A percentile compares a stretch with the other conserved stretches of the same genome.
Conservation (phyloP, 169 alveolate genomes). For the Toxoplasma gondii region DNA sequence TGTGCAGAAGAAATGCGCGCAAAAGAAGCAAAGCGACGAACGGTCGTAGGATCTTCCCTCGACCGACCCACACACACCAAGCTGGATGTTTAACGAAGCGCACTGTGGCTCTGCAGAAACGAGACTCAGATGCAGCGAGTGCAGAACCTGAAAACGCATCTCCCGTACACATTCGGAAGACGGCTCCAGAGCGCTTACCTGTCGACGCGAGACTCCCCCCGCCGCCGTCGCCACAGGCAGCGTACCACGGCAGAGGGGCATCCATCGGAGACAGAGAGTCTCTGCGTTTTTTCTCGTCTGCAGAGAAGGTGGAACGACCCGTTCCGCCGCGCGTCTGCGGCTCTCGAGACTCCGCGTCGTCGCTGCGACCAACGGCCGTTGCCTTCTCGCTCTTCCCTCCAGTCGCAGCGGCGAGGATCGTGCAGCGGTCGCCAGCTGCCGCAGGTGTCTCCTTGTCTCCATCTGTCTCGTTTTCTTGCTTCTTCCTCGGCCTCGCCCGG, state of each 20-base stretch:
- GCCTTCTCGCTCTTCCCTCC: background rate
- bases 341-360: background rate
- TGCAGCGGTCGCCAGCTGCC: no score
- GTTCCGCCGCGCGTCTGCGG: background rate
- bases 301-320: background rate
- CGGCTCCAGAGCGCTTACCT: no score
- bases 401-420: background rate
- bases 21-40: no score
- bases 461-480: background rate
- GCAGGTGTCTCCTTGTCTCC: background rate
- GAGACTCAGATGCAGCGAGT: no score
- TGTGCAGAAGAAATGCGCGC: no score
- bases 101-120: no score
- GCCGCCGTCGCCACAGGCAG: background rate
- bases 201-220: no score
- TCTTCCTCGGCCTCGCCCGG: background rate
- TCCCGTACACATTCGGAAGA: no score
- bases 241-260: background rate
- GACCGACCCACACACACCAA: no score
- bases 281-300: background rate
- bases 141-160: no score
- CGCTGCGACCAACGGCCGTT: background rate
- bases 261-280: background rate
- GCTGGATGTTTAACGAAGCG: no score
- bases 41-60: no score